phyloP scores from a whole-genome alignment of 345 rosid species.

The Rubroshorea leprosula region DNA sequence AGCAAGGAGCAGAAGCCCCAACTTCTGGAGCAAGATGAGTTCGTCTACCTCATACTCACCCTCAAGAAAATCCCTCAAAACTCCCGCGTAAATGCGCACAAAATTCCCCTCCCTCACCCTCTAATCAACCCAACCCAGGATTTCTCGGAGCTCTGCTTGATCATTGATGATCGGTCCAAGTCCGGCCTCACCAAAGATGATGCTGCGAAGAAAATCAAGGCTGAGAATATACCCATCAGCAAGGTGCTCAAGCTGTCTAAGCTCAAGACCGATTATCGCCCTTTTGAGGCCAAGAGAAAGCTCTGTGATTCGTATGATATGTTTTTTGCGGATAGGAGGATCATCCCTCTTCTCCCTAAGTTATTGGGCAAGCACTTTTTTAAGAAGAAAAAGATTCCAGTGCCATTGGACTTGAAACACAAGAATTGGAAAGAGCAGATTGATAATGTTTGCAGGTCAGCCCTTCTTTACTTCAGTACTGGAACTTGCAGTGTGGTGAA shows the following conservation, averaged over 20 bases:
- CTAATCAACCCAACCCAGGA: conserved; percentile 32
- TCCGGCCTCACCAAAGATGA: conserved; percentile 54
- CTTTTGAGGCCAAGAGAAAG: conserved; percentile 49
- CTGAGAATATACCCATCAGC: conserved; percentile 54
- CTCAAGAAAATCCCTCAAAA: conserved; percentile 66
- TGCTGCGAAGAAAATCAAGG: conserved; percentile 54
- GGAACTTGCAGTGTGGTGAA: conserved; percentile 73
- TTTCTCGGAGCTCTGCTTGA: conserved; percentile 55
- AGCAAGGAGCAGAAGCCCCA: conserved; percentile 48
- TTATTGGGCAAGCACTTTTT: conserved; percentile 72
- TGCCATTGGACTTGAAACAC: conserved; percentile 58
- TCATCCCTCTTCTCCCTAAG: conserved; percentile 60
- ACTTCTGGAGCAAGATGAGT: conserved; percentile 65
- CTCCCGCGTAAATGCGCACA: conserved; percentile 44
- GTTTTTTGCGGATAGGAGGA: conserved; percentile 46
- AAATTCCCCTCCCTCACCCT: conserved; percentile 48
- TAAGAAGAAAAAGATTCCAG: conserved; percentile 58
- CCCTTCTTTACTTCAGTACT: conserved; percentile 50
- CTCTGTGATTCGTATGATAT: conserved; percentile 44
- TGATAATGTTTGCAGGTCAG: conserved; percentile 51
- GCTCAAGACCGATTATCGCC: conserved; percentile 43
- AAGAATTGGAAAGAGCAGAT: conserved; percentile 81
- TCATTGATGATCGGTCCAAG: conserved; percentile 68
- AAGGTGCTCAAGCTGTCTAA: conserved; percentile 66
- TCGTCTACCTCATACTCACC: conserved; percentile 48